Evolutionary conservation across 176 grass and related monocot genomes (phyloP), one percentile per base, ranked within the genome.

Genomic region (Raddia guianensis): DNA sequence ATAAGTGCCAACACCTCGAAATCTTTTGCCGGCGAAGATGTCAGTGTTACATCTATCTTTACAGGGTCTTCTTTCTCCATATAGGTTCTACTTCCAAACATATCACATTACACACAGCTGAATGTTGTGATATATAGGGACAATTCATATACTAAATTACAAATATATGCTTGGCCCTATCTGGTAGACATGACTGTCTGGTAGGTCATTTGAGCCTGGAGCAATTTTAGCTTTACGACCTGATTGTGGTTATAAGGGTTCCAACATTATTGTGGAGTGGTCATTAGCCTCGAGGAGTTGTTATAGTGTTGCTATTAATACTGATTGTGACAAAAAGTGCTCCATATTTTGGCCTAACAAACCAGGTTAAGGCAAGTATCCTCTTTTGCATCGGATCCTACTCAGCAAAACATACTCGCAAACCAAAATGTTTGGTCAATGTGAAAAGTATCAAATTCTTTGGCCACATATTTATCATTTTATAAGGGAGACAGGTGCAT

Each of bases 381-480:
- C 49, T 27, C 79, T 82, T 72, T 87, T 72, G 79, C 73, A 82
- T 82, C 56, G 49, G 85, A 87, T 82, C 85, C 79, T 87, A 87
- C 73, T 82, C 85, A 87, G 73, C 85, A 69, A 64, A 37, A 63
- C 37, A 48, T 63, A 34, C 16, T 70, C 18, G 47, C 73, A 56
- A 37, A 82, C 64, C 71, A 34, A 12, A 70, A 54, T 55, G 48
- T 47, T 67, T 37, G 64, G 64, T 82, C 57, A 75, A 75, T 51
- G 6, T 37, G 49, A 75, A 19, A 57, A 48, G 15, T 68, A 49
- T 47, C 58, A 72, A 77, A 77, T 65, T 21, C 42, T 37, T 40
- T 71, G 35, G 35, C 48, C 64, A 27, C 63, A n/a, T 43, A 66
- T 79, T 79, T 45, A 15, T 11, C 63, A 34, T 75, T 44, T 55